These are phyloP conservation scores for Mrakia gelida DNA, from an alignment of 768 basidiomycete species.

Conservation along the genomic window DNA sequence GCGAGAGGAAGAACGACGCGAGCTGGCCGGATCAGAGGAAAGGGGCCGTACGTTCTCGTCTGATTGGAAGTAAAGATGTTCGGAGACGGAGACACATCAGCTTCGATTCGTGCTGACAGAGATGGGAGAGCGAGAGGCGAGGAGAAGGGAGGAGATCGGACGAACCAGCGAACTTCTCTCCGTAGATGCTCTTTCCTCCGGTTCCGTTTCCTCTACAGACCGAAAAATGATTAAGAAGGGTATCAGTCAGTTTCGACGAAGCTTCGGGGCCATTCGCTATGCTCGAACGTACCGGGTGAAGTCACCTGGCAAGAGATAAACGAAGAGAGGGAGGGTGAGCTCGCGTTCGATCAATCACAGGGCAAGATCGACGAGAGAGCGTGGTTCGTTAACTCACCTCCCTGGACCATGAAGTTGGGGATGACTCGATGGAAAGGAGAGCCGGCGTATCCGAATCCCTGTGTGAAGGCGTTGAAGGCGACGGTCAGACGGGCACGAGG, in stretches of 20 bases:
- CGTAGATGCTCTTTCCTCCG: conserved; percentile 68
- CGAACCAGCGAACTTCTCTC: conserved; percentile 75
- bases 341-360: too few relatives aligned
- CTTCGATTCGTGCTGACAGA: too few relatives aligned
- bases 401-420: conserved; percentile 47
- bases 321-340: not conserved
- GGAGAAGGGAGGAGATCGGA: conserved; percentile 17
- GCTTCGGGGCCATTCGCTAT: too few relatives aligned
- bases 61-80: not conserved
- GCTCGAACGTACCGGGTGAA: conserved; percentile 15
- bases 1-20: not conserved
- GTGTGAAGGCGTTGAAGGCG: conserved; percentile 11
- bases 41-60: conserved; percentile 18
- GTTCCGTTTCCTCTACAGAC: conserved; percentile 22
- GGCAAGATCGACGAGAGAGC: not conserved
- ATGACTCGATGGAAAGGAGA: conserved; percentile 63
- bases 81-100: not conserved
- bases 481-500: not conserved
- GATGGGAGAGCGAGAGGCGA: too few relatives aligned
- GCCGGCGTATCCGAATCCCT: conserved; percentile 65
- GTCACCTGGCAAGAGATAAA: conserved; percentile 5
- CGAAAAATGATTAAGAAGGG: not conserved
- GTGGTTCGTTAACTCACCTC: conserved; percentile 2
- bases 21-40: not conserved
- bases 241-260: too few relatives aligned